These are phyloP conservation scores for Hypoxylon fuscum DNA, from an alignment of 495 filamentous ascomycete species.

Conservation along the genomic window DNA sequence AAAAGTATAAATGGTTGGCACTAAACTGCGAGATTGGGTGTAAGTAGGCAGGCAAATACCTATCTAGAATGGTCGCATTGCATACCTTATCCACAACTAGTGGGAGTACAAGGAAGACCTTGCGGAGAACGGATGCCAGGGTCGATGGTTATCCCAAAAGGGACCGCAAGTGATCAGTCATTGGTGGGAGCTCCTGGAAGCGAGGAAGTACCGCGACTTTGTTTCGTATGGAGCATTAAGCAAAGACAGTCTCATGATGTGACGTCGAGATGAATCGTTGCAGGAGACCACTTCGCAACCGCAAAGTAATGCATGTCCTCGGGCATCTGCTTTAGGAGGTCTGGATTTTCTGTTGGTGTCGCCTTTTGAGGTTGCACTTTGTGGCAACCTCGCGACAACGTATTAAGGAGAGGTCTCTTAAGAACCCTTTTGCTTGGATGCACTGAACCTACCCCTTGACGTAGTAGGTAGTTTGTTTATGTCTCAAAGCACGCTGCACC, in stretches of 20 bases:
- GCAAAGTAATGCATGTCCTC: conserved; percentile 35
- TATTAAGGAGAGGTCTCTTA: conserved; percentile 17
- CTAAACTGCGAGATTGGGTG: not conserved
- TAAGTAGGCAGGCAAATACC: not conserved
- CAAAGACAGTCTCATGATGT: conserved; percentile 36
- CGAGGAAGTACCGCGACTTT: conserved; percentile 39
- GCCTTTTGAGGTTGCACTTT: conserved; percentile 25
- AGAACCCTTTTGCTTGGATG: conserved; percentile 11
- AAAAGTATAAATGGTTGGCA: conserved; percentile 2
- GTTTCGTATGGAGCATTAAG: conserved; percentile 18
- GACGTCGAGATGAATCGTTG: conserved; percentile 32
- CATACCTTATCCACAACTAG: conserved; percentile 17
- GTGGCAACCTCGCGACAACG: conserved; percentile 20
- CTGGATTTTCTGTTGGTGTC: conserved; percentile 23
- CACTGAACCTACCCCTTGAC: conserved; percentile 8
- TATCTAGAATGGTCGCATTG: conserved; percentile 22
- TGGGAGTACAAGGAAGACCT: conserved; percentile 35
- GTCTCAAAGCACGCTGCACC: conserved; percentile 27
- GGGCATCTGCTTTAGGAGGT: conserved; percentile 31
- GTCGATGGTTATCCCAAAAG: conserved; percentile 39
- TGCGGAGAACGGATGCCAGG: conserved; percentile 35
- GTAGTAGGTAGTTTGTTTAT: conserved; percentile 17
- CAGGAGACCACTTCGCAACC: conserved; percentile 8
- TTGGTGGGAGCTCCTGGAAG: conserved; percentile 39
- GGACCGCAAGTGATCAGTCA: conserved; percentile 29